Evolutionary conservation across 345 rosid genomes (phyloP).

Genomic region (Moricandia moricandioides): DNA sequence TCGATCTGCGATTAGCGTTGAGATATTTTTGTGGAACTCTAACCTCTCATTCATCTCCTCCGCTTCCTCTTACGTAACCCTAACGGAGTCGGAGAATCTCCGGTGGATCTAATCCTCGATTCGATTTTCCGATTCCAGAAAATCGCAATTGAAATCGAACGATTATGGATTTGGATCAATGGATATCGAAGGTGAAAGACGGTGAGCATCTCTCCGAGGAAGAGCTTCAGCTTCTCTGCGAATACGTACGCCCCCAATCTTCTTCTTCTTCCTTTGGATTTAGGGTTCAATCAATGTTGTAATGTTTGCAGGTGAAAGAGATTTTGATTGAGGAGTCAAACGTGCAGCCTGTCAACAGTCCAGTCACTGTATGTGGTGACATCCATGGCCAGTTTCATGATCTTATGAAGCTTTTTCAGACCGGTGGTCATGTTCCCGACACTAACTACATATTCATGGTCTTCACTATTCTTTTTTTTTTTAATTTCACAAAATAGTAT

Average conservation of each 20-base stretch:
- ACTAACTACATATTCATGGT: conserved; percentile 99
- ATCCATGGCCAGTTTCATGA: conserved; percentile 99
- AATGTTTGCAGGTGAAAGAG: conserved; percentile 69
- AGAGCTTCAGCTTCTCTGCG: conserved; percentile 99
- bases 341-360: conserved; percentile 99
- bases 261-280: neutral
- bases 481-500: no score
- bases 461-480: no score
- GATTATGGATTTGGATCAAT: conserved; percentile 97
- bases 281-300: conserved; percentile 1
- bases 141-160: conserved; percentile 21
- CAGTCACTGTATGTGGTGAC: conserved; percentile 97
- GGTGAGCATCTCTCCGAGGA: conserved; percentile 94
- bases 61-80: conserved; percentile 30
- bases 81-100: conserved; percentile 26
- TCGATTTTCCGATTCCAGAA: neutral
- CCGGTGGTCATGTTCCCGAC: conserved; percentile 97
- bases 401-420: conserved; percentile 95
- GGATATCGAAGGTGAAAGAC: conserved; percentile 94
- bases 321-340: conserved; percentile 95
- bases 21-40: conserved; percentile 23
- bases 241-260: conserved; percentile 52
- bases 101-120: conserved; percentile 21
- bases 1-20: conserved; percentile 25
- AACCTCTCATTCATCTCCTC: conserved; percentile 22